phyloP scores from a whole-genome alignment of 2,329 filamentous ascomycete species.

The Hypoxylon sp. region DNA sequence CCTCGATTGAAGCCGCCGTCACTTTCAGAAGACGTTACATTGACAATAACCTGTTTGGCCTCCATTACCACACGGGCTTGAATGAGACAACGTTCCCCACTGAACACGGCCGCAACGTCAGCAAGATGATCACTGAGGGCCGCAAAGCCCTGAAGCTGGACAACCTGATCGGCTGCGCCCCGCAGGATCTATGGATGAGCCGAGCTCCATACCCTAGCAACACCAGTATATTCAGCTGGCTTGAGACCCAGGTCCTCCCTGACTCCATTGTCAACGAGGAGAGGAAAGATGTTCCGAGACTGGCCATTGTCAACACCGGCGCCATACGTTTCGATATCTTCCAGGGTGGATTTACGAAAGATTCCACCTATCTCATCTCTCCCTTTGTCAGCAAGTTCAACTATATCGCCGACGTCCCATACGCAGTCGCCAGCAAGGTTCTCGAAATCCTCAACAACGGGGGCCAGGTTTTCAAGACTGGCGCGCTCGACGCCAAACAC shows the following conservation, averaged over 20 bases:
- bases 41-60: slow-evolving; percentile 88
- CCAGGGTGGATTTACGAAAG: slow-evolving; percentile 86
- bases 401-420: slow-evolving; percentile 83
- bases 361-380: slow-evolving; percentile 84
- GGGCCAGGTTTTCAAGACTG: slow-evolving; percentile 55
- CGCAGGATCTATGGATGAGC: slow-evolving; percentile 81
- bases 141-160: slow-evolving; percentile 77
- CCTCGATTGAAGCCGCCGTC: slow-evolving; percentile 50
- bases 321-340: slow-evolving; percentile 96
- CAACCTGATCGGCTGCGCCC: slow-evolving; percentile 81
- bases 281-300: slow-evolving; percentile 66
- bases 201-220: slow-evolving; percentile 76
- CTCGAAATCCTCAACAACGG: slow-evolving; percentile 65
- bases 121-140: slow-evolving; percentile 71
- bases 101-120: slow-evolving; percentile 75
- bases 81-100: slow-evolving; percentile 79
- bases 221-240: slow-evolving; percentile 81
- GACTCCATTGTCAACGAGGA: slow-evolving; percentile 65
- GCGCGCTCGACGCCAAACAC: slow-evolving; percentile 52
- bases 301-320: slow-evolving; percentile 87
- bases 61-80: slow-evolving; percentile 80
- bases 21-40: slow-evolving; percentile 84
- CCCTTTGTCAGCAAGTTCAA: slow-evolving; percentile 84
- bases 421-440: slow-evolving; percentile 74
- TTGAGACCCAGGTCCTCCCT: slow-evolving; percentile 78